Conservation (phyloP, 2,329 filamentous ascomycete species). For the Seiridium cupressi region DNA sequence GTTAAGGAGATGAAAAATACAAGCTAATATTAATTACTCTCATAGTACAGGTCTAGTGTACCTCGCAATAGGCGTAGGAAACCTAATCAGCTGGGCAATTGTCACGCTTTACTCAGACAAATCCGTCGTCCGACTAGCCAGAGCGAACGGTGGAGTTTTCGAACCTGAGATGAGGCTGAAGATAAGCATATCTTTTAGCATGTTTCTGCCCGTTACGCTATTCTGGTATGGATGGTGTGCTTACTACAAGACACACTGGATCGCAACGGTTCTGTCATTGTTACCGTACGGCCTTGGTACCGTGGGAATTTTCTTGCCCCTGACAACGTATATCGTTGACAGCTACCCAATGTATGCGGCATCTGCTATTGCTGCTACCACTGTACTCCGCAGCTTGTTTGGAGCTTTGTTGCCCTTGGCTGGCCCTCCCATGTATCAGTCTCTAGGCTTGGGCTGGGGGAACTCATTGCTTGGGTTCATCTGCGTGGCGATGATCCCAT, state of each 20-base stretch:
- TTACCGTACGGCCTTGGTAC: constrained; percentile 3
- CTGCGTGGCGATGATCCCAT: constrained; percentile 7
- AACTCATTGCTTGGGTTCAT: constrained; percentile 8
- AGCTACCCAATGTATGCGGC: constrained; percentile 8
- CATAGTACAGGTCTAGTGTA: constrained; percentile 35
- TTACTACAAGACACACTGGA: constrained; percentile 16
- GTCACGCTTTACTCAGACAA: constrained; percentile 33
- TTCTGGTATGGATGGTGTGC: constrained; percentile 38
- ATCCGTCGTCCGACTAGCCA: constrained; percentile 35
- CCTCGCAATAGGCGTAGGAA: constrained; percentile 46
- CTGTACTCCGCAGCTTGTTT: constrained; percentile 3
- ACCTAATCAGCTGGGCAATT: constrained; percentile 25
- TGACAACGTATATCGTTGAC: constrained; percentile 7
- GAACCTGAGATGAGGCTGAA: constrained; percentile 34
- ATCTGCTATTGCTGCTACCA: constrained; percentile 7
- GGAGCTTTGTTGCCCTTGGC: constrained; percentile 5
- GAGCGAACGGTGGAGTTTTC: constrained; percentile 16
- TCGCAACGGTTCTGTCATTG: background rate
- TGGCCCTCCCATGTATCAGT: constrained; percentile 6
- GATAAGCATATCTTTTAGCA: constrained; percentile 28
- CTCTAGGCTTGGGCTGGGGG: constrained; percentile 6
- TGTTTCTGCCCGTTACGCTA: constrained; percentile 31
- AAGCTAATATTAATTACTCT: too few relatives aligned
- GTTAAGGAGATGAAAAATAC: too few relatives aligned
- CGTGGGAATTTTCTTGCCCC: constrained; percentile 4